Conservation (phyloP, 2,329 filamentous ascomycete genomes). For the Pestalotiopsis fici region DNA sequence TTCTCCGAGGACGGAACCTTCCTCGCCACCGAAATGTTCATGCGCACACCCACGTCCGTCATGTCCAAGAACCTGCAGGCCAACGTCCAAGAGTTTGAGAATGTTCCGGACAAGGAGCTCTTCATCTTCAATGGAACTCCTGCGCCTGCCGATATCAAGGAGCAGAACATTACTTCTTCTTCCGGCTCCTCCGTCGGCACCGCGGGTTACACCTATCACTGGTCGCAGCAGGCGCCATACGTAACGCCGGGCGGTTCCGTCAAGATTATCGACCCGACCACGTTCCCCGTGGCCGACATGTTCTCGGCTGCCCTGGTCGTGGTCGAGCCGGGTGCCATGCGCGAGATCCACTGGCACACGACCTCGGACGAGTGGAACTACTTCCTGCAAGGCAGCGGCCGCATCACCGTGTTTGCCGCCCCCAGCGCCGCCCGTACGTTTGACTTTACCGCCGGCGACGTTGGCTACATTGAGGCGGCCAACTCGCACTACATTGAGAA, state of each 20-base stretch:
- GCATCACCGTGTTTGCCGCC: conserved; percentile 57
- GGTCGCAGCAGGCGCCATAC: conserved; percentile 51
- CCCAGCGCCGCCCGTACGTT: conserved; percentile 53
- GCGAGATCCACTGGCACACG: conserved; percentile 66
- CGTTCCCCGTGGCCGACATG: conserved; percentile 55
- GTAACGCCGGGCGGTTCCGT: conserved; percentile 56
- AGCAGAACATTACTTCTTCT: conserved; percentile 48
- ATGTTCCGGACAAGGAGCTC: conserved; percentile 47
- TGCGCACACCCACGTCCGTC: conserved; percentile 51
- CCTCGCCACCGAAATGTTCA: conserved; percentile 54
- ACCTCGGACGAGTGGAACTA: conserved; percentile 62
- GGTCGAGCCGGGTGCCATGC: conserved; percentile 63
- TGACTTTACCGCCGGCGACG: conserved; percentile 60
- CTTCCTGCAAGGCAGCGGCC: conserved; percentile 56
- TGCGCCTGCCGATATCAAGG: conserved; percentile 42
- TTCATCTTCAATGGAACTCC: conserved; percentile 55
- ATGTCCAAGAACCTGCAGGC: conserved; percentile 56
- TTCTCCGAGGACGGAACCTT: conserved; percentile 64
- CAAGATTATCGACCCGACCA: conserved; percentile 58
- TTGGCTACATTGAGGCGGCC: conserved; percentile 58
- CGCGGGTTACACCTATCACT: conserved; percentile 49
- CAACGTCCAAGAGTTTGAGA: conserved; percentile 45
- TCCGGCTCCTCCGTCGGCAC: conserved; percentile 40
- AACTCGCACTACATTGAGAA: conserved; percentile 64
- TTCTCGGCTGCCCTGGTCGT: conserved; percentile 60